These are phyloP conservation scores for Fusarium burgessii DNA, from an alignment of 2,329 filamentous ascomycete species.

Conservation along the genomic window DNA sequence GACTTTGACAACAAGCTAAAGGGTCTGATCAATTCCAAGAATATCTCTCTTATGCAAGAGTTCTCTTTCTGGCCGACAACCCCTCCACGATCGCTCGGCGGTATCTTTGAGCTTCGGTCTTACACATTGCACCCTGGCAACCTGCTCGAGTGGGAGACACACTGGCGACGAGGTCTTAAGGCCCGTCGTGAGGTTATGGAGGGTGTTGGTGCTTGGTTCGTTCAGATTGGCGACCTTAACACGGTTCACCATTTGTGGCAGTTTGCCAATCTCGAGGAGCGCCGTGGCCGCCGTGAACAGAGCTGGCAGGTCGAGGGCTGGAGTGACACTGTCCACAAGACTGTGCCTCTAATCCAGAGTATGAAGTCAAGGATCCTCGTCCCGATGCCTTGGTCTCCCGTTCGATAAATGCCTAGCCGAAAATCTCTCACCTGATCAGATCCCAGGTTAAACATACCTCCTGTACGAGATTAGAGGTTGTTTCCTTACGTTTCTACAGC, in stretches of 20 bases:
- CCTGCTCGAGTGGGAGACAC: conserved; percentile 97
- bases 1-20: conserved; percentile 89
- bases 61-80: conserved; percentile 99
- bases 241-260: conserved; percentile 99
- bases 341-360: conserved; percentile 92
- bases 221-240: conserved; percentile 97
- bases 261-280: conserved; percentile 95
- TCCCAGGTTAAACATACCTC: conserved; percentile 2
- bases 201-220: conserved; percentile 97
- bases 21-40: conserved; percentile 84
- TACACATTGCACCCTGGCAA: conserved; percentile 97
- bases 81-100: conserved; percentile 87
- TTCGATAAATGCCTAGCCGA: conserved; percentile 66
- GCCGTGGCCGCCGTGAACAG: conserved; percentile 89
- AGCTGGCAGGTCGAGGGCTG: conserved; percentile 96
- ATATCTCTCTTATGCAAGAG: conserved; percentile 96
- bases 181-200: conserved; percentile 98
- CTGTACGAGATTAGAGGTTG: conserved; percentile 31
- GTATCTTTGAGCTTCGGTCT: conserved; percentile 94
- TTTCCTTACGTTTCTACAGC: conserved; percentile 19
- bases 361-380: conserved; percentile 97
- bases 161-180: conserved; percentile 93
- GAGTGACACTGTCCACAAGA: conserved; percentile 98
- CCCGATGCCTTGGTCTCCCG: conserved; percentile 96
- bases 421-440: neutral